A percentile compares a stretch with the other conserved stretches of the same genome.
phyloP scores from a whole-genome alignment of 805 yeast species.

The Saccharomycopsis guyanensis region DNA sequence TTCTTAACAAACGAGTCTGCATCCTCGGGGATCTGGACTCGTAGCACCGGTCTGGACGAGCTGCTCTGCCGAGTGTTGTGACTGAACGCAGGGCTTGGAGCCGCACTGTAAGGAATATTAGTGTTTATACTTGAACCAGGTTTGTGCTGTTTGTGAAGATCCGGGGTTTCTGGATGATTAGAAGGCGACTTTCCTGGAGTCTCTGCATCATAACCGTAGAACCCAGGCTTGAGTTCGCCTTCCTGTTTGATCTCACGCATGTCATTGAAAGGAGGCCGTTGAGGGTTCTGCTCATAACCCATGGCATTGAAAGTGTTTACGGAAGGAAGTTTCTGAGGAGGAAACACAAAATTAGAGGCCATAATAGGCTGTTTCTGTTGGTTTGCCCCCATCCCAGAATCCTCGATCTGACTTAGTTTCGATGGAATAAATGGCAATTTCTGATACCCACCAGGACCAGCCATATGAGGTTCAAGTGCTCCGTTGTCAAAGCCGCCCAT shows the following conservation, averaged over 20 bases:
- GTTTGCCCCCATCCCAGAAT: background rate
- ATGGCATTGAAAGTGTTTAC: background rate
- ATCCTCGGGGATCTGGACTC: conserved; percentile 60
- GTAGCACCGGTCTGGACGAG: conserved; percentile 45
- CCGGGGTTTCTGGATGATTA: background rate
- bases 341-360: conserved; percentile 16
- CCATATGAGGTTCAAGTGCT: background rate
- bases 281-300: background rate
- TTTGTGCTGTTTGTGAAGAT: background rate
- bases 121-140: conserved; percentile 1
- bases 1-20: conserved; percentile 17
- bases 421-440: conserved; percentile 13
- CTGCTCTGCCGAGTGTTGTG: conserved; percentile 22
- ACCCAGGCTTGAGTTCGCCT: background rate
- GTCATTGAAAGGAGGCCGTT: background rate
- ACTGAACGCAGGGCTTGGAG: conserved; percentile 21
- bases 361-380: conserved; percentile 1
- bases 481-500: background rate
- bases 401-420: conserved; percentile 12
- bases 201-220: background rate
- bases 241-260: background rate
- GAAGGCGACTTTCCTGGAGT: background rate
- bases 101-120: conserved; percentile 22
- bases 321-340: conserved; percentile 17
- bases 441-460: background rate